A percentile compares a stretch with the other conserved stretches of the same genome.
phyloP scores from a whole-genome alignment of 2,329 filamentous ascomycete genomes.

The Penicillium expansum region DNA sequence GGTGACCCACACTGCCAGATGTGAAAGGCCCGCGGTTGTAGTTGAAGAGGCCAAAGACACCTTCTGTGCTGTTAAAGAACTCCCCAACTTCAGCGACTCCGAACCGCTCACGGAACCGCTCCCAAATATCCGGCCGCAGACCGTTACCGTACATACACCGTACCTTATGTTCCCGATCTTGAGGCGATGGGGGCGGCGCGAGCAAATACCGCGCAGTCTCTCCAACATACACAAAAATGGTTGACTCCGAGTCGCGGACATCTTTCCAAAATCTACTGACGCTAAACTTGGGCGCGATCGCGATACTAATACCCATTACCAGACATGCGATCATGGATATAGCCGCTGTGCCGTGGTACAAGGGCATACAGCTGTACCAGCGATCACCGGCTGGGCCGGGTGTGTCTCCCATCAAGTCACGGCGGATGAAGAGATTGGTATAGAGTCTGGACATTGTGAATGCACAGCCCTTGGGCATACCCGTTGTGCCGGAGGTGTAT shows the following conservation, averaged over 20 bases:
- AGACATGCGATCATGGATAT: conserved; percentile 58
- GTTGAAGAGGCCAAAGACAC: conserved; percentile 63
- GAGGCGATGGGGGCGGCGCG: conserved; percentile 55
- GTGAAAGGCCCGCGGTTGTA: conserved; percentile 60
- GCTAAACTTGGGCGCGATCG: conserved; percentile 56
- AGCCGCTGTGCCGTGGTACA: conserved; percentile 73
- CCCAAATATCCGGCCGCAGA: conserved; percentile 50
- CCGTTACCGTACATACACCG: conserved; percentile 51
- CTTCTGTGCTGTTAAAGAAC: conserved; percentile 77
- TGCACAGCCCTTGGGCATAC: conserved; percentile 67
- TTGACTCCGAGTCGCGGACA: conserved; percentile 64
- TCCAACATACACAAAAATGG: conserved; percentile 73
- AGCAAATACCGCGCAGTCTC: conserved; percentile 74
- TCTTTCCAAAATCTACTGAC: conserved; percentile 70
- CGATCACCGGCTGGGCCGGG: conserved; percentile 49
- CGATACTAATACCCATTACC: conserved; percentile 47
- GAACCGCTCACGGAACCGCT: conserved; percentile 55
- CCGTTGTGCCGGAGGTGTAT: conserved; percentile 75
- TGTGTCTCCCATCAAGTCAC: conserved; percentile 29
- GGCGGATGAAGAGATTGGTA: conserved; percentile 36
- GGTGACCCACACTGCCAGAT: conserved; percentile 66
- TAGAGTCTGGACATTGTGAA: conserved; percentile 55
- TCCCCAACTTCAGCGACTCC: conserved; percentile 58
- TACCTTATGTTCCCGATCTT: conserved; percentile 47
- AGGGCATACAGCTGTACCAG: conserved; percentile 74